Evolutionary conservation across 2,329 filamentous ascomycete genomes (phyloP), one percentile per base, ranked within the genome.

Genomic region (Fusarium hostae): DNA sequence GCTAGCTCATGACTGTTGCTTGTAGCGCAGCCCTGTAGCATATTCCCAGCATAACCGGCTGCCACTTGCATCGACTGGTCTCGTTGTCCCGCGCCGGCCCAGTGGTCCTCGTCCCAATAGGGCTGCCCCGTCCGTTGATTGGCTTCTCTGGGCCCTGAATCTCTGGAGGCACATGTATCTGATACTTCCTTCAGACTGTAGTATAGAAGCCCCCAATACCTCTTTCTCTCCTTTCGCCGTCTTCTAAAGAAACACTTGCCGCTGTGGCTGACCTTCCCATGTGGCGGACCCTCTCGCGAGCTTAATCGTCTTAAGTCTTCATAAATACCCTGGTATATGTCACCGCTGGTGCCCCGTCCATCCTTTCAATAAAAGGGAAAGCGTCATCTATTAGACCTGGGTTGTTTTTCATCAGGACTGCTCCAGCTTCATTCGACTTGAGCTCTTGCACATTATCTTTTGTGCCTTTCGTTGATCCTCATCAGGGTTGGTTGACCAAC

Each of bases 341-440:
- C 71, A 67, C 58, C 52, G 41, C 59, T 48, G 45, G 41, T 35
- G 65, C 65, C 65, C 68, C 59, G 63, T 72, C 59, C 65, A 70
- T 73, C 55, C 60, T 70, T 71, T 74, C 69, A 51, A 74, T 72
- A 72, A 74, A 73, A 72, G 71, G 71, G 59, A 74, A 74, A 71
- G 68, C 71, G 71, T 70, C 68, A 68, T 68, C 68, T 68, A 45
- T 61, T 58, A 64, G 45, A 51, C 59, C 51, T 66, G 59, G 58
- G 57, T 61, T 62, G 59, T 60, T 72, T 67, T 59, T 57, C 64
- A 65, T 66, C 56, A 58, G 45, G 63, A 68, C 48, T 37, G 44
- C 43, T 64, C 67, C 66, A 68, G 51, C 66, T 73, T 73, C 63
- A 52, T 45, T 40, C 50, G 41, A 55, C 58, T 60, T 67, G 60